These are phyloP conservation scores for Aspergillus phoenicis DNA, from an alignment of 2,329 filamentous ascomycete genomes.

Conservation along the genomic window DNA sequence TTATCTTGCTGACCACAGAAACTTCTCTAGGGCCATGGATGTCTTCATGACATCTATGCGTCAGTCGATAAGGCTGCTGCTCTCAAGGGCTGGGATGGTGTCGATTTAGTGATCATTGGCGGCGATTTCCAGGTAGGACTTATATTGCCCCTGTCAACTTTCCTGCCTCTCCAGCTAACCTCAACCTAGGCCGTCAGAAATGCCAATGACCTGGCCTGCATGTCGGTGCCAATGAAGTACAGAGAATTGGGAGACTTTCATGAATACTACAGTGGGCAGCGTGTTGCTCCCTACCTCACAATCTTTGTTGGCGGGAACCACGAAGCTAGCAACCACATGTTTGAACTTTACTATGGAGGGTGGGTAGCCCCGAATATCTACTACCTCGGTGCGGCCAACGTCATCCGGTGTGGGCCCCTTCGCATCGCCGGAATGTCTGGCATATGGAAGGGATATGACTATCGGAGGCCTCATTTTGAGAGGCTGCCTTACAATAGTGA, in stretches of 20 bases:
- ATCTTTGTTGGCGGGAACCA: constrained; percentile 95
- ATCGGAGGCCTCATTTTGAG: constrained; percentile 80
- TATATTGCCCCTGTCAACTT: not conserved
- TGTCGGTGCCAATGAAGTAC: constrained; percentile 88
- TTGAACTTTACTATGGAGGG: constrained; percentile 92
- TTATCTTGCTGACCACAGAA: constrained; percentile 14
- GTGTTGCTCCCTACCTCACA: constrained; percentile 81
- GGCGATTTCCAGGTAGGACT: constrained; percentile 82
- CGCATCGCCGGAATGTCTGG: constrained; percentile 88
- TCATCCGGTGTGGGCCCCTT: constrained; percentile 78
- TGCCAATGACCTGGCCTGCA: constrained; percentile 80
- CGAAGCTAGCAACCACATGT: constrained; percentile 86
- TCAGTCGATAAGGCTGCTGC: constrained; percentile 70
- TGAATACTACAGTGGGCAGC: constrained; percentile 82
- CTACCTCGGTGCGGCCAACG: constrained; percentile 91
- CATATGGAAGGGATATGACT: constrained; percentile 93
- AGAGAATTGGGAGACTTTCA: constrained; percentile 88
- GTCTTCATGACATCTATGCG: constrained; percentile 86
- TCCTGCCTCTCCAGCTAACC: constrained; percentile 16
- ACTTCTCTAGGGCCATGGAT: constrained; percentile 75
- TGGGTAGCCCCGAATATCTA: constrained; percentile 98
- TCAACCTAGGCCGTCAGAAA: constrained; percentile 74
- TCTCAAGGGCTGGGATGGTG: constrained; percentile 72
- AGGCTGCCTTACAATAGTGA: constrained; percentile 77
- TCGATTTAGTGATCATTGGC: constrained; percentile 91